Conservation (phyloP, 164 flowering plant species). For the Nelumbo lutea region DNA sequence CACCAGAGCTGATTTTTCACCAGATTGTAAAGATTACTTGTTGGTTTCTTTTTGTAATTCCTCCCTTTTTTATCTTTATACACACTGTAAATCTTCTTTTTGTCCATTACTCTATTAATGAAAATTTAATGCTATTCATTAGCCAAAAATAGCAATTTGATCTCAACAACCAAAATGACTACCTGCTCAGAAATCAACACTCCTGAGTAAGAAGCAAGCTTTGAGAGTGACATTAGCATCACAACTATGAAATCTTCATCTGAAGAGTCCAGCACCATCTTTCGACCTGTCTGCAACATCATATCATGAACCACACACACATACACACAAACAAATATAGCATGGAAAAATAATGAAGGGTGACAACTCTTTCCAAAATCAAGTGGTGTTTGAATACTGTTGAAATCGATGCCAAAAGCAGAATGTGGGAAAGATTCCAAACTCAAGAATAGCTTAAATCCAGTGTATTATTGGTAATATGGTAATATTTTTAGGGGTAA, state of each 20-base stretch:
- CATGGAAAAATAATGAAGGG: not conserved
- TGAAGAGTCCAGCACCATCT: conserved; percentile 36
- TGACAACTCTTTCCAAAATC: not conserved
- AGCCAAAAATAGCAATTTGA: not conserved
- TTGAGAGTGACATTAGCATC: conserved; percentile 66
- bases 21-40: not conserved
- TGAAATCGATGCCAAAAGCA: too few species aligned
- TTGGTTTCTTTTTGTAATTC: too few species aligned
- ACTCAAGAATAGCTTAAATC: too few species aligned
- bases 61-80: too few species aligned
- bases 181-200: conserved; percentile 40
- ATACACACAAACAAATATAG: not conserved
- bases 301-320: not conserved
- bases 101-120: too few species aligned
- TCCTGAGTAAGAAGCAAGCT: conserved; percentile 52
- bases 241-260: conserved; percentile 44
- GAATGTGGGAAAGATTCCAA: too few species aligned
- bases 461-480: too few species aligned
- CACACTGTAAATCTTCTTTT: too few species aligned
- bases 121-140: not conserved
- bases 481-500: too few species aligned
- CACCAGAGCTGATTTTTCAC: not conserved
- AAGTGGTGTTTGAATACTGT: not conserved
- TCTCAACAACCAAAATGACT: not conserved
- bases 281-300: conserved; percentile 46